A percentile compares a stretch with the other conserved stretches of the same genome.
Conservation (phyloP, 2,329 filamentous ascomycete genomes). For the Dothistroma septosporum region DNA sequence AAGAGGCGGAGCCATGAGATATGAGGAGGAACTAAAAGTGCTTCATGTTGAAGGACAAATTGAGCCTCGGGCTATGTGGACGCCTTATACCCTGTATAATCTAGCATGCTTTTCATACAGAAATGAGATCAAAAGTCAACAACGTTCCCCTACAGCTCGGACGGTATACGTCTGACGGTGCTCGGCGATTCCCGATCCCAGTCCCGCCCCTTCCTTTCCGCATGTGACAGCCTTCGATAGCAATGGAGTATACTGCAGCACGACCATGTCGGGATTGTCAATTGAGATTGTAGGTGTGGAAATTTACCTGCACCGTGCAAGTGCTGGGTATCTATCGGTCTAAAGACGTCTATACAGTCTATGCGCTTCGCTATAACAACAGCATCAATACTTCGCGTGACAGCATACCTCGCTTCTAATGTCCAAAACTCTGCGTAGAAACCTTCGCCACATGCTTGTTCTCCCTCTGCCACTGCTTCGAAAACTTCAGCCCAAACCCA, state of each 20-base stretch:
- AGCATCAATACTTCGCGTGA: background rate
- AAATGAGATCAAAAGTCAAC: background rate
- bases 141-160: too few species aligned
- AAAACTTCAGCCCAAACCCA: slow-evolving; percentile 44
- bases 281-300: background rate
- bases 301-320: too few species aligned
- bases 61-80: background rate
- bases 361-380: background rate
- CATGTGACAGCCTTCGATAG: too few species aligned
- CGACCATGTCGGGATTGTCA: too few species aligned
- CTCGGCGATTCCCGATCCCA: too few species aligned
- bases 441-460: slow-evolving; percentile 32
- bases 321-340: too few species aligned
- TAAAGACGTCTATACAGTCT: background rate
- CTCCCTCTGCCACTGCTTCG: slow-evolving; percentile 36
- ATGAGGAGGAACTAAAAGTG: background rate
- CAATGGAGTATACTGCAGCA: too few species aligned
- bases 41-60: background rate
- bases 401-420: slow-evolving; percentile 10
- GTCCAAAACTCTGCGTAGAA: slow-evolving; percentile 23
- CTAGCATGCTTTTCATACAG: background rate
- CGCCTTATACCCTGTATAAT: slow-evolving; percentile 2
- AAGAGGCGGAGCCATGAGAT: background rate
- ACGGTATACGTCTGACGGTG: too few species aligned
- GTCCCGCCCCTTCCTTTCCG: too few species aligned